Conservation (phyloP, 176 grass and related monocot species). For the Eremochloa ophiuroides region DNA sequence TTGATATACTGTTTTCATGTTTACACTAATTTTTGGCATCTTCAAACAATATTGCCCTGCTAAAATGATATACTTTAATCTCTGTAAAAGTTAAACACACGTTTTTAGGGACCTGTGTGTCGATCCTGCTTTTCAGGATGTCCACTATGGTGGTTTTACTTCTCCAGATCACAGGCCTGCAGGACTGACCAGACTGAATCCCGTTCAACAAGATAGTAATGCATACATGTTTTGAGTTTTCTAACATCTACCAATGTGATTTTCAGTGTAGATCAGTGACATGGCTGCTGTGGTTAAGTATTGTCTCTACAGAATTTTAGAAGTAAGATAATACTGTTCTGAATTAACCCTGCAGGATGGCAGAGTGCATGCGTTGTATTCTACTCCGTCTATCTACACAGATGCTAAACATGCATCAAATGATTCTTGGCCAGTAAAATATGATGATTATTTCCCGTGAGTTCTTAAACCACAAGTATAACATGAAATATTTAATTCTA, state of each 20-base stretch:
- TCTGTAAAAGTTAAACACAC: background rate
- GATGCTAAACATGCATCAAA: slow-evolving; percentile 75
- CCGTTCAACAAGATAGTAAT: background rate
- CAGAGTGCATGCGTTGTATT: slow-evolving; percentile 77
- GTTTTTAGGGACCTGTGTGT: background rate
- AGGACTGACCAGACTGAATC: background rate
- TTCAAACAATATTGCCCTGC: background rate
- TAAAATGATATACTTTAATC: background rate
- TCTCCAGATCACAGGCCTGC: background rate
- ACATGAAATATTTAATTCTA: background rate
- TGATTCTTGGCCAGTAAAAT: slow-evolving; percentile 82
- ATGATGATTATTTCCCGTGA: slow-evolving; percentile 89
- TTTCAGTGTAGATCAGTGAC: background rate
- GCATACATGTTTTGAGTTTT: background rate
- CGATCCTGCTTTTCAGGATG: background rate
- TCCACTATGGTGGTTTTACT: background rate
- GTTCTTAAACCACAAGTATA: background rate
- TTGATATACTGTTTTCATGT: background rate
- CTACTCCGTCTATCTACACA: slow-evolving; percentile 87
- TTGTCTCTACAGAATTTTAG: background rate
- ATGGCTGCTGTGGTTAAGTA: background rate
- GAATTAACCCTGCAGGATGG: slow-evolving; percentile 58
- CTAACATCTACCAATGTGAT: background rate
- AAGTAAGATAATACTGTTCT: background rate
- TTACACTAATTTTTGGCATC: too few relatives aligned